Evolutionary conservation across 2,329 filamentous ascomycete genomes (phyloP).

Genomic region (Fusarium poae): DNA sequence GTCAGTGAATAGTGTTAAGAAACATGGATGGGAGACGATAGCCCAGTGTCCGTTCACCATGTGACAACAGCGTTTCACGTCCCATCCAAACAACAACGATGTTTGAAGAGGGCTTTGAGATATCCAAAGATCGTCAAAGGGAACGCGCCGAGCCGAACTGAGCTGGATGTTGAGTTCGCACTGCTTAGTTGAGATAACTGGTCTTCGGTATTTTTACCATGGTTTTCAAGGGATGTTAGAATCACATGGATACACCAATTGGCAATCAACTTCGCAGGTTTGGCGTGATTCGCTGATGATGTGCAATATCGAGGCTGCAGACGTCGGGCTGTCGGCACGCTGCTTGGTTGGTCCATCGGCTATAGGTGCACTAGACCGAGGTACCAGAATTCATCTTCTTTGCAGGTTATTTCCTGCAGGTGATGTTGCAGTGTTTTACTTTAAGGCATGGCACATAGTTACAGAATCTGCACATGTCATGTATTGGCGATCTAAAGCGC

Average conservation of each 20-base stretch:
- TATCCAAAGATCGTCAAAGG: conserved; percentile 19
- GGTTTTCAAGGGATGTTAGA: conserved; percentile 2
- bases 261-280: background rate
- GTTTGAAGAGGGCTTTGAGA: conserved; percentile 21
- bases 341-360: conserved; percentile 12
- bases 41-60: conserved; percentile 16
- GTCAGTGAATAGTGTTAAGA: conserved; percentile 13
- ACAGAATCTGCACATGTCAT: conserved; percentile 18
- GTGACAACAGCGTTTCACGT: conserved; percentile 29
- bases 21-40: conserved; percentile 9
- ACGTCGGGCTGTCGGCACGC: conserved; percentile 1
- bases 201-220: conserved; percentile 7
- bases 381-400: conserved; percentile 6
- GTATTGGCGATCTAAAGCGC: conserved; percentile 23
- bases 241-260: conserved; percentile 27
- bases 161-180: conserved; percentile 11
- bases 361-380: background rate
- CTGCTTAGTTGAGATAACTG: conserved; percentile 4
- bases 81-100: background rate
- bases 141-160: conserved; percentile 38
- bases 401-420: conserved; percentile 24
- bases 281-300: conserved; percentile 14
- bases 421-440: conserved; percentile 22
- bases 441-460: conserved; percentile 2
- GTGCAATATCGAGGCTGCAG: conserved; percentile 11